Evolutionary conservation across 306 rosid genomes (phyloP).

Genomic region (Rubus parviflorus): DNA sequence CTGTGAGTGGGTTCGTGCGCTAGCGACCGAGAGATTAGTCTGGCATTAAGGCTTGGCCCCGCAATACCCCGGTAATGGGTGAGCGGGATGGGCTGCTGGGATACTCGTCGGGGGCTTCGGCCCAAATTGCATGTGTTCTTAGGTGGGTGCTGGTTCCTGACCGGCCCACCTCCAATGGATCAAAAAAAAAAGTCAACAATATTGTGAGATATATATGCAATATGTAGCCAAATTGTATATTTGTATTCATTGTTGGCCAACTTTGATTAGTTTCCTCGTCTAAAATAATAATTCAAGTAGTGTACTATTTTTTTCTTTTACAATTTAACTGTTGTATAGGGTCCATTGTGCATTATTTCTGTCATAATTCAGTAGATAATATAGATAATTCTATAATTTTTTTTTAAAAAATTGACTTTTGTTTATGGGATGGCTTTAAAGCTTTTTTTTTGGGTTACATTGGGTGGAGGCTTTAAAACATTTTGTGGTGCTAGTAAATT

Average conservation of each 20-base stretch:
- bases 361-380: slow-evolving; percentile 42
- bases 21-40: too few relatives aligned
- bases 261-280: background rate
- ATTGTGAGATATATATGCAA: background rate
- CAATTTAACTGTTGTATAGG: slow-evolving; percentile 28
- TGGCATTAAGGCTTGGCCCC: too few relatives aligned
- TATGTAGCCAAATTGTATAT: background rate
- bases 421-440: slow-evolving; percentile 36
- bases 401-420: slow-evolving; percentile 37
- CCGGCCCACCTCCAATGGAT: too few relatives aligned
- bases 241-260: background rate
- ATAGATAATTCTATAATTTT: slow-evolving; percentile 40
- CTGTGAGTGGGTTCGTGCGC: too few relatives aligned
- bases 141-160: too few relatives aligned
- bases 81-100: too few relatives aligned
- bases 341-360: slow-evolving; percentile 56
- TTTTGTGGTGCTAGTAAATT: background rate
- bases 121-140: too few relatives aligned
- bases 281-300: slow-evolving; percentile 18
- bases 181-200: too few relatives aligned
- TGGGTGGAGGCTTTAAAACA: background rate
- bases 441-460: too few relatives aligned
- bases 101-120: too few relatives aligned
- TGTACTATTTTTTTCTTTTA: slow-evolving; percentile 13
- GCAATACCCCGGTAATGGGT: too few relatives aligned